Evolutionary conservation across 768 basidiomycete species (phyloP).

Genomic region (Agaricus blazei): DNA sequence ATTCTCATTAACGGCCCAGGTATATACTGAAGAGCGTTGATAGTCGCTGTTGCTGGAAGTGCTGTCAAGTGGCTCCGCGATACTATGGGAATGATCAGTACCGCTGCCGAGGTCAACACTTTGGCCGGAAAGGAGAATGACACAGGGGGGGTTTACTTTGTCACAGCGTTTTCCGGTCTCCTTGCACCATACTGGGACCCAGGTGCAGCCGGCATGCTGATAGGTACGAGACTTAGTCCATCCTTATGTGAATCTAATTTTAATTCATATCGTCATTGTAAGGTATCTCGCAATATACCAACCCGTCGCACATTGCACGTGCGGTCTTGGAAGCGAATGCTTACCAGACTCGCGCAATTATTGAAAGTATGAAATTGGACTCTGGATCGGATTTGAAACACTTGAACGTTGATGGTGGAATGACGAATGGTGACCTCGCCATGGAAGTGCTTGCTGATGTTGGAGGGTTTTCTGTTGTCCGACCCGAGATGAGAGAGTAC

Average conservation of each 20-base stretch:
- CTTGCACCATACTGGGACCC: slow-evolving; percentile 99
- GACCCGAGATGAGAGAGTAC: slow-evolving; percentile 96
- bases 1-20: background rate
- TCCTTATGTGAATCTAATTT: background rate
- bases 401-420: slow-evolving; percentile 96
- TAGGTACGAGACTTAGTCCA: slow-evolving; percentile 42
- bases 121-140: slow-evolving; percentile 73
- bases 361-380: slow-evolving; percentile 94
- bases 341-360: slow-evolving; percentile 91
- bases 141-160: slow-evolving; percentile 92
- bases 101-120: slow-evolving; percentile 79
- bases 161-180: slow-evolving; percentile 93
- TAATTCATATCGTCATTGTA: background rate
- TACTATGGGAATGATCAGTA: slow-evolving; percentile 76
- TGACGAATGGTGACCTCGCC: slow-evolving; percentile 90
- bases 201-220: slow-evolving; percentile 79
- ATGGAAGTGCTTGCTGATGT: slow-evolving; percentile 86
- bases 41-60: slow-evolving; percentile 91
- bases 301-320: slow-evolving; percentile 87
- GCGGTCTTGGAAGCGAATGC: slow-evolving; percentile 96
- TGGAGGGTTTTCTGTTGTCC: slow-evolving; percentile 86
- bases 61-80: slow-evolving; percentile 97
- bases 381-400: slow-evolving; percentile 73
- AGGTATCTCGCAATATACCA: slow-evolving; percentile 86
- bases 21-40: background rate